phyloP scores from a whole-genome alignment of 2,329 filamentous ascomycete species.

The Esteya vermicola region DNA sequence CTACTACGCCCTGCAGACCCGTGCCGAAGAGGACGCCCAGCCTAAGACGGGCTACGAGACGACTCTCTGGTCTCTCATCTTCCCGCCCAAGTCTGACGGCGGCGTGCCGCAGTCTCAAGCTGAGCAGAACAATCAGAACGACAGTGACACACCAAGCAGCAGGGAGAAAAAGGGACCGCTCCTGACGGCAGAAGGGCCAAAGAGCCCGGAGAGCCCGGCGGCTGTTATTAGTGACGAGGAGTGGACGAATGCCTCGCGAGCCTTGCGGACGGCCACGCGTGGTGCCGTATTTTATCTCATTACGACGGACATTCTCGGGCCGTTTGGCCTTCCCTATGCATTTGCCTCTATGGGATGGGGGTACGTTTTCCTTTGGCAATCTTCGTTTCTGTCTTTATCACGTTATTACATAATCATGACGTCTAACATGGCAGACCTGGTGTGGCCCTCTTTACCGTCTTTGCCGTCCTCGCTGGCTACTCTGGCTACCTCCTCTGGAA shows the following conservation, averaged over 20 bases:
- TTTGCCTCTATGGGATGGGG: constrained; percentile 14
- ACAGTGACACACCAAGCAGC: neutral
- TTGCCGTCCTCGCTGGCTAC: constrained; percentile 24
- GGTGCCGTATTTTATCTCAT: constrained; percentile 33
- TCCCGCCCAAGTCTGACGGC: constrained; percentile 11
- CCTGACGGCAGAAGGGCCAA: neutral
- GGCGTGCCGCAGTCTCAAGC: constrained; percentile 2
- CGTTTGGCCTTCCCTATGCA: constrained; percentile 22
- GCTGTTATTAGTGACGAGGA: constrained; percentile 22
- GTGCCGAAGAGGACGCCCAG: constrained; percentile 16
- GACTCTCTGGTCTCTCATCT: constrained; percentile 10
- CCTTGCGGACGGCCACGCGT: constrained; percentile 28
- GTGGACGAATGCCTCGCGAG: constrained; percentile 30
- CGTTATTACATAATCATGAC: neutral
- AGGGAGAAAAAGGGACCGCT: neutral
- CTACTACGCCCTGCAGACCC: constrained; percentile 19
- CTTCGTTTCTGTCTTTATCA: neutral
- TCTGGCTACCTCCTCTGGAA: constrained; percentile 33
- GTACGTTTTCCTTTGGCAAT: constrained; percentile 9
- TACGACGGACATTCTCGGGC: constrained; percentile 32
- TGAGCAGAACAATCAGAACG: neutral
- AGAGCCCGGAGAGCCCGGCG: constrained; percentile 1
- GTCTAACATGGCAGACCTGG: constrained; percentile 20
- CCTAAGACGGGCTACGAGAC: constrained; percentile 10
- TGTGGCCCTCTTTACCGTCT: constrained; percentile 29